Base-by-base conservation (phyloP, 164 flowering plant species). In the Nymphaea colorata region DNA sequence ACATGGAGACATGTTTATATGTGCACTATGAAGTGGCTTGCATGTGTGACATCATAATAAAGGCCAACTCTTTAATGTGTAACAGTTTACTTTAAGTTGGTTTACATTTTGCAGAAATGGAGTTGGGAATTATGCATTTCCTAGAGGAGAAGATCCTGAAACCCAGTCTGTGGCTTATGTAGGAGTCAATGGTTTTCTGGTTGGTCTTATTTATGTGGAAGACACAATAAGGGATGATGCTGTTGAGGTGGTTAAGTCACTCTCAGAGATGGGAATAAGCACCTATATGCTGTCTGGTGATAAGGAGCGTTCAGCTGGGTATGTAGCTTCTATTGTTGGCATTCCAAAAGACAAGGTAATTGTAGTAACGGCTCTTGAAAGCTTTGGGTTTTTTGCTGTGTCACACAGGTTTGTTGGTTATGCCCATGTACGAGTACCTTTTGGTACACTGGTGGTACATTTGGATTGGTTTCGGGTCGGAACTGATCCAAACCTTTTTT, bases 191-290 rank as follows among this genome's bases (percentile, higher is more conserved):
- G 79, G 83, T 69, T 72, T 62, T 70, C 82, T 92, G 67, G 94
- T 89, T 72, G 98, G 97, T 68, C 80, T 87, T 70, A 89, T 95
- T 66, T 92, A 86, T 79, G 77, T 92, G 62, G 97, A 95, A 78
- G 99, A 95, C 81, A 82, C 82, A 76, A 87, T 92, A 64, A 86
- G 99, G 75, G 94, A 95, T 71, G 99, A 95, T 83, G 97, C 99
- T 17, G 59, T 72, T 42, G 78, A 76, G 61, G 96, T 95, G 65
- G 82, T 92, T 67, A 73, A 87, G 59, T 74, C 92, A 64, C 75
- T 95, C 71, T 77, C 82, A 18, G 76, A 76, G 66, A 90, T 85
- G 74, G 97, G 93, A 55, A 83, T 92, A 66, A 75, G 66, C 68
- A 79, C 82, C 10, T 95, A 88, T 77, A 87, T 95, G 89, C 83